These are phyloP conservation scores for Yamadazyma friedrichii DNA, from an alignment of 1,139 yeast species.

Conservation along the genomic window DNA sequence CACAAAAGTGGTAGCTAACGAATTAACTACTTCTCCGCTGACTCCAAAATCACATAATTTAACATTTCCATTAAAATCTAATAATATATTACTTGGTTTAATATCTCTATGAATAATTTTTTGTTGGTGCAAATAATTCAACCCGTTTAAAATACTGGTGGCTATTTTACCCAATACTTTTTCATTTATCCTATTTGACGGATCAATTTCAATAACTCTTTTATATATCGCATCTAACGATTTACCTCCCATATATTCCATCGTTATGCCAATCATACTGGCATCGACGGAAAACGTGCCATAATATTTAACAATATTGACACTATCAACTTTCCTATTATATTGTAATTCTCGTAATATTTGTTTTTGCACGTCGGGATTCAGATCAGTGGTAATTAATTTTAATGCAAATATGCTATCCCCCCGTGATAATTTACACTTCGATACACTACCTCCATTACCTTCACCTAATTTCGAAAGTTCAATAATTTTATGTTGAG, in stretches of 20 bases:
- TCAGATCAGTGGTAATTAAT: conserved; percentile 70
- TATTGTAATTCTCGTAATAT: conserved; percentile 86
- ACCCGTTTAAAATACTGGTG: conserved; percentile 76
- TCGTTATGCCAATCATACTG: conserved; percentile 81
- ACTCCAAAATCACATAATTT: conserved; percentile 98
- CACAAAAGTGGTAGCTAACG: conserved; percentile 92
- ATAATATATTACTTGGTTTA: conserved; percentile 86
- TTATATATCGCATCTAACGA: conserved; percentile 90
- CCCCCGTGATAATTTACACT: conserved; percentile 43
- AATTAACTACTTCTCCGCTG: conserved; percentile 92
- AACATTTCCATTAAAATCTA: conserved; percentile 75
- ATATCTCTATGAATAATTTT: conserved; percentile 90
- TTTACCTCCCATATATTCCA: conserved; percentile 96
- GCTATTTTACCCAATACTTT: conserved; percentile 89
- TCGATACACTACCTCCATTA: conserved; percentile 85
- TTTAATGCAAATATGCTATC: conserved; percentile 75
- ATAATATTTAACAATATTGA: conserved; percentile 84
- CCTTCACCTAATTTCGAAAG: conserved; percentile 86
- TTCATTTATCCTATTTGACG: conserved; percentile 88
- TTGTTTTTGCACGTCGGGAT: conserved; percentile 81
- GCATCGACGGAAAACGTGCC: conserved; percentile 82
- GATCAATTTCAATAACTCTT: conserved; percentile 49
- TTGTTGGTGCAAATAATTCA: conserved; percentile 83
- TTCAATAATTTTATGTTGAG: conserved; percentile 32
- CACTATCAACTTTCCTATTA: conserved; percentile 77